These are phyloP conservation scores for Citrullus mucosospermus DNA, from an alignment of 306 rosid genomes.

Conservation along the genomic window DNA sequence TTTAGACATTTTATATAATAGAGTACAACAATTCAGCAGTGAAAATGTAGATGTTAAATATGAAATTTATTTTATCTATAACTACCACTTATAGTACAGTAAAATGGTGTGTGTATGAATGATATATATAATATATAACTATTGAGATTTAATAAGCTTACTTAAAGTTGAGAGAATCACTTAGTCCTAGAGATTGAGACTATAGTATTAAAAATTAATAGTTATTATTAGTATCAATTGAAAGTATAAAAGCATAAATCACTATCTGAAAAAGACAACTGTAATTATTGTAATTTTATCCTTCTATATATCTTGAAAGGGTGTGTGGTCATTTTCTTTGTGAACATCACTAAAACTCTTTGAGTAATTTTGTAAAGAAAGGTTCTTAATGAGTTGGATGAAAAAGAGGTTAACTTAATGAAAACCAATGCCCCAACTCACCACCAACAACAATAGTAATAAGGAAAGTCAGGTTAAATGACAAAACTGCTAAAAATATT, in stretches of 20 bases:
- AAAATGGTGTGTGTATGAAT: background rate
- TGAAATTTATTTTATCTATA: too few species aligned
- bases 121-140: background rate
- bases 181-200: background rate
- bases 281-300: background rate
- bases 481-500: too few species aligned
- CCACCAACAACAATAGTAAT: background rate
- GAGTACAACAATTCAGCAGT: too few species aligned
- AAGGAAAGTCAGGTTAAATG: too few species aligned
- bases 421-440: background rate
- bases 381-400: background rate
- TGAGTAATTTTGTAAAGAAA: background rate
- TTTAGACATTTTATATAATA: too few species aligned
- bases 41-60: too few species aligned
- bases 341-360: background rate
- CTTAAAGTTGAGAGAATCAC: background rate
- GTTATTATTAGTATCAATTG: background rate
- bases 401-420: background rate
- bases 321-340: background rate
- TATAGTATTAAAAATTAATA: too few species aligned
- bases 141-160: background rate
- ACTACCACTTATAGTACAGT: too few species aligned
- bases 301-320: background rate
- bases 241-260: background rate
- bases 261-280: background rate